Percentiles rank a stretch among this genome's conserved stretches.
Conservation (phyloP, 108 stramenopile species). For the Cyclotella cryptica region DNA sequence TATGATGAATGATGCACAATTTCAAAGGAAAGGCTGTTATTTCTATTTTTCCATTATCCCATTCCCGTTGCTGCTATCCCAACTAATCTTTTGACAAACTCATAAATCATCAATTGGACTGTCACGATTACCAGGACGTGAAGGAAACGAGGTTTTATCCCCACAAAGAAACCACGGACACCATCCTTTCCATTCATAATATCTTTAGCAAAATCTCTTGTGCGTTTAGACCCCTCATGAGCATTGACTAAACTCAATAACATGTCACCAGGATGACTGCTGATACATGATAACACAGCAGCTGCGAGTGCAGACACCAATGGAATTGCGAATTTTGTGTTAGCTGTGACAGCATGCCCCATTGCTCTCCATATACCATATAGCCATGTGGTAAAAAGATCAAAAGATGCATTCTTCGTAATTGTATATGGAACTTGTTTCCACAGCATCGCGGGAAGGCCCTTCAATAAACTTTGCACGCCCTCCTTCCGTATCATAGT, state of each 20-base stretch:
- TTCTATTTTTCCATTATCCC: conserved; percentile 1
- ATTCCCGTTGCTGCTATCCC: conserved; percentile 81
- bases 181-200: conserved; percentile 57
- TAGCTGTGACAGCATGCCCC: conserved; percentile 46
- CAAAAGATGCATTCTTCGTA: conserved; percentile 66
- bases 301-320: conserved; percentile 72
- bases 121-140: conserved; percentile 93
- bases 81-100: conserved; percentile 79
- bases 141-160: conserved; percentile 77
- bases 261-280: conserved; percentile 93
- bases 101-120: conserved; percentile 89
- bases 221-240: conserved; percentile 55
- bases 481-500: conserved; percentile 71
- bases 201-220: conserved; percentile 60
- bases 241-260: conserved; percentile 83
- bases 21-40: too few relatives aligned
- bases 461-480: conserved; percentile 57
- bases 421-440: conserved; percentile 83
- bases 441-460: conserved; percentile 67
- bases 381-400: conserved; percentile 56
- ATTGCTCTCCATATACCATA: conserved; percentile 43
- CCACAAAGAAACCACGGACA: conserved; percentile 75
- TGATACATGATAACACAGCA: conserved; percentile 80
- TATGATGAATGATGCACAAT: too few relatives aligned
- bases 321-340: conserved; percentile 64